phyloP scores from a whole-genome alignment of 176 grass and related monocot genomes.

The Carex pumila region DNA sequence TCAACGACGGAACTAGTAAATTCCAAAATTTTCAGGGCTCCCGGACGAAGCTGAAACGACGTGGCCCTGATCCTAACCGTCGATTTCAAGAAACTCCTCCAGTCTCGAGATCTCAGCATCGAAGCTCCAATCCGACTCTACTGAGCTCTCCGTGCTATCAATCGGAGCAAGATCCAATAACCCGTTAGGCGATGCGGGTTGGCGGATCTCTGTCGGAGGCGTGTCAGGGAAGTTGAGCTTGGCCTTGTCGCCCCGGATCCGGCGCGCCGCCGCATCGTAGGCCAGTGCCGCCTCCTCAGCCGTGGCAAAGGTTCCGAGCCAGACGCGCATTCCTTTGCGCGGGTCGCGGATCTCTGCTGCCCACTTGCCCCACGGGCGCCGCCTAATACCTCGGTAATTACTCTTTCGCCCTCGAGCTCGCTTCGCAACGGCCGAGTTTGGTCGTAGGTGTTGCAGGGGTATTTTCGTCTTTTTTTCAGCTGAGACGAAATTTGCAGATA shows the following conservation, averaged over 20 bases:
- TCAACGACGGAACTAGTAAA: neutral
- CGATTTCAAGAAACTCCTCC: slow-evolving; percentile 10
- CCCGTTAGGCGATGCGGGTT: neutral
- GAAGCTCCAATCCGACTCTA: neutral
- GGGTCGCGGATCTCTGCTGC: slow-evolving; percentile 16
- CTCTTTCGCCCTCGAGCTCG: neutral
- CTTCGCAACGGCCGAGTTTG: neutral
- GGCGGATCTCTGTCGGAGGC: neutral
- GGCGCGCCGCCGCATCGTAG: neutral
- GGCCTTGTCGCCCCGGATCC: slow-evolving; percentile 18
- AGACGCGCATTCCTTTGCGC: slow-evolving; percentile 20
- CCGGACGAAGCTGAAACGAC: neutral
- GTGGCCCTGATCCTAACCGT: neutral
- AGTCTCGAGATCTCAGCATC: neutral
- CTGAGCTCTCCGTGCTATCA: neutral
- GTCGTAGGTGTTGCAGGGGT: neutral
- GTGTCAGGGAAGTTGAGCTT: slow-evolving; percentile 16
- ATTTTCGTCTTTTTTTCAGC: neutral
- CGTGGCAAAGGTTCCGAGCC: slow-evolving; percentile 13
- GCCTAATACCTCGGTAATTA: slow-evolving; percentile 9
- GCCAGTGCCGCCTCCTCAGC: slow-evolving; percentile 4
- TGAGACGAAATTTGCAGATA: neutral
- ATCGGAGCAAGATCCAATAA: neutral
- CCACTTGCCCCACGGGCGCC: slow-evolving; percentile 19
- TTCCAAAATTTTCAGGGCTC: neutral